Evolutionary conservation across 164 flowering plant genomes (phyloP).

Genomic region (Protea cynaroides): DNA sequence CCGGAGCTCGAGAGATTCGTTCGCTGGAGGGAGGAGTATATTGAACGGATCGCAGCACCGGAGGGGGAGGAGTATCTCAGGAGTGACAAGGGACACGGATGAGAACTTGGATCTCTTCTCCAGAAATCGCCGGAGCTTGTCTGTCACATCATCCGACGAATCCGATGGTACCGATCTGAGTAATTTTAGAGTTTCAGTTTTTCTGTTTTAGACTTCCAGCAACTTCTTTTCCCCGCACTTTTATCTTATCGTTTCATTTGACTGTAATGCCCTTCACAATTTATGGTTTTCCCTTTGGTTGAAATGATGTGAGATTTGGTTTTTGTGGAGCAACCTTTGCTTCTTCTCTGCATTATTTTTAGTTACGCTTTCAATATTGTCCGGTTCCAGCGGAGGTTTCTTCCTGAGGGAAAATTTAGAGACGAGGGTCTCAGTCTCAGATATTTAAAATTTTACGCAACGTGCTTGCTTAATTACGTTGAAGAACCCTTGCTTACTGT

Average conservation of each 20-base stretch:
- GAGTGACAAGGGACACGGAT: slow-evolving; percentile 28
- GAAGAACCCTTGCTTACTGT: too few species aligned
- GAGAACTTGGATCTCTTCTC: slow-evolving; percentile 81
- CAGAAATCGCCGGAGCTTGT: slow-evolving; percentile 46
- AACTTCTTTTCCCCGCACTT: too few species aligned
- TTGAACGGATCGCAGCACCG: slow-evolving; percentile 41
- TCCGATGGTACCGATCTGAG: slow-evolving; percentile 41
- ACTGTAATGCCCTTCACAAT: too few species aligned
- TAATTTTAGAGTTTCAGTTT: too few species aligned
- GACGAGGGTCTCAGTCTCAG: too few species aligned
- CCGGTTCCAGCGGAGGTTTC: neutral
- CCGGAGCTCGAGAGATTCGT: slow-evolving; percentile 38
- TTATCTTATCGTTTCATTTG: too few species aligned
- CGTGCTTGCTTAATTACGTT: too few species aligned
- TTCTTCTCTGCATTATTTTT: neutral
- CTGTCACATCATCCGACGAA: slow-evolving; percentile 51
- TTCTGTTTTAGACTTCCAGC: too few species aligned
- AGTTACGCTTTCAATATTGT: neutral
- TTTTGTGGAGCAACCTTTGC: neutral
- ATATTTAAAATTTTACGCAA: too few species aligned
- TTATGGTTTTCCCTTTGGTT: too few species aligned
- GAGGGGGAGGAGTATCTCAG: slow-evolving; percentile 43
- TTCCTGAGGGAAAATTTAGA: too few species aligned
- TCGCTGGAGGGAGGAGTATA: slow-evolving; percentile 27
- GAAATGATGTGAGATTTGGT: neutral